These are phyloP conservation scores for Botrytis medusae DNA, from an alignment of 2,329 filamentous ascomycete species.

Conservation along the genomic window DNA sequence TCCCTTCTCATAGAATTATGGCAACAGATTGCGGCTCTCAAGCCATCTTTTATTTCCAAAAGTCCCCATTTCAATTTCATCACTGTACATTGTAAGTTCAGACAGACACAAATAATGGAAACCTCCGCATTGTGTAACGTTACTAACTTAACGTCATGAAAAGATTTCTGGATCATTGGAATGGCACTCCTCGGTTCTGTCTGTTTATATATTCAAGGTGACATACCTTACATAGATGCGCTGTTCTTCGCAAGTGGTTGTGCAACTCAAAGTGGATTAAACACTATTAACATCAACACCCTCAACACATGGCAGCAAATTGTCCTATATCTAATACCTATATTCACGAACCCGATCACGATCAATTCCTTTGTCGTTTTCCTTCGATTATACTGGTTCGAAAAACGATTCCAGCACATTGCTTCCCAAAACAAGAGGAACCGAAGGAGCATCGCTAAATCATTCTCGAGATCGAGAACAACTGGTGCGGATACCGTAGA, in stretches of 20 bases:
- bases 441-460: slow-evolving; percentile 62
- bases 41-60: slow-evolving; percentile 58
- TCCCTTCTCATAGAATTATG: slow-evolving; percentile 35
- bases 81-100: slow-evolving; percentile 68
- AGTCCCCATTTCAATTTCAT: slow-evolving; percentile 79
- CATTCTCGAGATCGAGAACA: slow-evolving; percentile 56
- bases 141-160: background rate
- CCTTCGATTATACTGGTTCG: slow-evolving; percentile 94
- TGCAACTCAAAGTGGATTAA: slow-evolving; percentile 90
- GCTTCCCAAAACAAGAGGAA: slow-evolving; percentile 69
- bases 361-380: slow-evolving; percentile 87
- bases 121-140: background rate
- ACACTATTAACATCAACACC: slow-evolving; percentile 69
- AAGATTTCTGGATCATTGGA: slow-evolving; percentile 78
- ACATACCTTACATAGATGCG: slow-evolving; percentile 78
- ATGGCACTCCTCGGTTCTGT: slow-evolving; percentile 74
- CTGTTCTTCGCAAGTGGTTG: slow-evolving; percentile 84
- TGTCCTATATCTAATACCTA: slow-evolving; percentile 67
- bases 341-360: slow-evolving; percentile 79
- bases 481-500: slow-evolving; percentile 44
- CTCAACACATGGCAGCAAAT: slow-evolving; percentile 73
- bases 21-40: slow-evolving; percentile 50
- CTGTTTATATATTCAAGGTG: slow-evolving; percentile 65
- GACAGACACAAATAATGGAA: background rate
- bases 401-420: slow-evolving; percentile 88